Base-by-base conservation (phyloP, 2,329 filamentous ascomycete species). In the Aspergillus piperis region DNA sequence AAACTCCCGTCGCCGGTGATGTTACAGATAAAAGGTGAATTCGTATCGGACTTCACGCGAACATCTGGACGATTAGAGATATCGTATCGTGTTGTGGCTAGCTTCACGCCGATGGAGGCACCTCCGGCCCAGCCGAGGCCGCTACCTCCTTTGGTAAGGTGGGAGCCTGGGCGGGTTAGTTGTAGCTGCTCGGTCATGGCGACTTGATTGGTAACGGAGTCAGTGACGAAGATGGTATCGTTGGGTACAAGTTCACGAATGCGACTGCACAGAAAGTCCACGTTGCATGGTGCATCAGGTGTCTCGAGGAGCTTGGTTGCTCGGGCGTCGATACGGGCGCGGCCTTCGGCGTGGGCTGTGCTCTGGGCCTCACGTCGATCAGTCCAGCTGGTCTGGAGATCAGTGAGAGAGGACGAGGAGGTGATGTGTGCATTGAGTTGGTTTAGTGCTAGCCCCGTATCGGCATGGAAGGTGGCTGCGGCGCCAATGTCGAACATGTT, bases 61-160 rank as follows among this genome's bases (percentile, higher is more conserved):
- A 48, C 19, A 6, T 10, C 21, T 10, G 57, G 57, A 5, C 57
- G 57, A 13, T 59, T 13, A 11, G 57, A 55, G 10, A 55, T 8
- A 23, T 59, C 30, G 42, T 59, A 59, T 0, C 42, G 51, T 3
- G 50, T 13, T 6, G 57, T 80, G 0, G 89, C 90, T 10, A 93
- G 82, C 71, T 92, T 92, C 64, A 92, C 86, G 2, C 90, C 90
- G 1, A 93, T 73, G 0, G 88, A 86, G 44, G 81, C 90, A 15
- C 90, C 90, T 8, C 90, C 90, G 6, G 86, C 89, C 90, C 90
- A 93, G 2, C 90, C 90, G 0, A 93, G 84, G 1, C 90, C 90
- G 19, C 89, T 90, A 1, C 88, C 90, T 3, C 90, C 90, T 27
- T 66, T 69, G n/a, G 88, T 88, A 0, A 89, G 88, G 0, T 84